Conservation (phyloP, 2,329 filamentous ascomycete genomes). For the Metarhizium rileyi region DNA sequence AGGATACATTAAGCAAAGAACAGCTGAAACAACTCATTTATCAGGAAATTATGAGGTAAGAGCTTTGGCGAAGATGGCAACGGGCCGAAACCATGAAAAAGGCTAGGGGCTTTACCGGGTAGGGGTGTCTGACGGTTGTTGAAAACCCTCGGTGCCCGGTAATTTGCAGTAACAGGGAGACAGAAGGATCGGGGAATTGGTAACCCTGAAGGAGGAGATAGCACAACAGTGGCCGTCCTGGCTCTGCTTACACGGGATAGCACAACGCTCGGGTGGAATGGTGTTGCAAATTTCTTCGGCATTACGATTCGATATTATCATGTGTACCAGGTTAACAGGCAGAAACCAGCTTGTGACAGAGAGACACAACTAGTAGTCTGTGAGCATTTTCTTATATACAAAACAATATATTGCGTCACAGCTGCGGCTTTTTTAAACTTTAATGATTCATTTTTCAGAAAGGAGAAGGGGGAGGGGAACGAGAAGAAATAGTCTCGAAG, state of each 20-base stretch:
- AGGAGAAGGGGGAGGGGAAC: no score
- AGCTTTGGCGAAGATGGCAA: not conserved
- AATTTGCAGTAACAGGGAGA: not conserved
- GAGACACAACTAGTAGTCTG: not conserved
- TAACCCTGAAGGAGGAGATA: not conserved
- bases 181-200: not conserved
- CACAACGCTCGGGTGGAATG: not conserved
- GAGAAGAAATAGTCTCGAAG: no score
- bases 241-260: not conserved
- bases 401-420: not conserved
- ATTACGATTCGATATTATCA: not conserved
- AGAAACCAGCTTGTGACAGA: not conserved
- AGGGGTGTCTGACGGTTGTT: not conserved
- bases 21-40: conserved; percentile 96
- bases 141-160: not conserved
- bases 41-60: conserved; percentile 77
- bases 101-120: not conserved
- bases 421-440: not conserved
- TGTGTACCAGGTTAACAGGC: not conserved
- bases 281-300: not conserved
- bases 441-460: no score
- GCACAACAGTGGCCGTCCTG: not conserved
- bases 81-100: not conserved
- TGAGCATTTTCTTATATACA: not conserved
- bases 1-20: conserved; percentile 97